Conservation (phyloP, 768 basidiomycete genomes). For the Austroboletus festivus region DNA sequence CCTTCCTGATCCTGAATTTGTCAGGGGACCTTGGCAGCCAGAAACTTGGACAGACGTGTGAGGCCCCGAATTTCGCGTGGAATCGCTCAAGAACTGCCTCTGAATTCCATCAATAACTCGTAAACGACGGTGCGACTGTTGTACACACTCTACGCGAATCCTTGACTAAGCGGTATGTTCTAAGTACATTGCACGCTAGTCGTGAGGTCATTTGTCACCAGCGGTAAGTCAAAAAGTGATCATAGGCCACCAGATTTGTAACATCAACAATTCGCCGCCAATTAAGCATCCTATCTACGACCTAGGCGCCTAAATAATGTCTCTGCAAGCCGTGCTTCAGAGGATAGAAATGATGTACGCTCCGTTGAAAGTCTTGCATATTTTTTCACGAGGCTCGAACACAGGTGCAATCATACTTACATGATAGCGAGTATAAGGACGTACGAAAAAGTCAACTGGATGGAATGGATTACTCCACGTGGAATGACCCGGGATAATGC, state of each 20-base stretch:
- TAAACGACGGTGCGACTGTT: too few species aligned
- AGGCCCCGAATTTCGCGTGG: background rate
- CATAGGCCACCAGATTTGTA: background rate
- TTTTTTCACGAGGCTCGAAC: conserved; percentile 1
- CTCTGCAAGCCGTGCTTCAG: conserved; percentile 75
- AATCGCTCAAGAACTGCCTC: too few species aligned
- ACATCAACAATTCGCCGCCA: background rate
- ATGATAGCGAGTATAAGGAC: conserved; percentile 79
- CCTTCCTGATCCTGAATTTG: background rate
- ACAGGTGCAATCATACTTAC: conserved; percentile 39
- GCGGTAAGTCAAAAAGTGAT: background rate
- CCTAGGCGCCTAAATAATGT: conserved; percentile 60
- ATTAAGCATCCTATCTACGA: conserved; percentile 5
- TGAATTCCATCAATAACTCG: too few species aligned
- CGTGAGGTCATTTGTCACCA: too few species aligned
- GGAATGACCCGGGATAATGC: conserved; percentile 62
- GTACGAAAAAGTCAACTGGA: conserved; percentile 64
- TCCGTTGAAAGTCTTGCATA: conserved; percentile 75
- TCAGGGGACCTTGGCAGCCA: too few species aligned
- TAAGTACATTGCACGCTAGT: background rate
- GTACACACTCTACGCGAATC: too few species aligned
- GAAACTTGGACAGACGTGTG: background rate
- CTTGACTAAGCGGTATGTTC: too few species aligned
- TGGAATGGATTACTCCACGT: conserved; percentile 61
- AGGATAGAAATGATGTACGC: conserved; percentile 74